phyloP scores from a whole-genome alignment of 2,329 filamentous ascomycete species.

The Fusarium nurragi region DNA sequence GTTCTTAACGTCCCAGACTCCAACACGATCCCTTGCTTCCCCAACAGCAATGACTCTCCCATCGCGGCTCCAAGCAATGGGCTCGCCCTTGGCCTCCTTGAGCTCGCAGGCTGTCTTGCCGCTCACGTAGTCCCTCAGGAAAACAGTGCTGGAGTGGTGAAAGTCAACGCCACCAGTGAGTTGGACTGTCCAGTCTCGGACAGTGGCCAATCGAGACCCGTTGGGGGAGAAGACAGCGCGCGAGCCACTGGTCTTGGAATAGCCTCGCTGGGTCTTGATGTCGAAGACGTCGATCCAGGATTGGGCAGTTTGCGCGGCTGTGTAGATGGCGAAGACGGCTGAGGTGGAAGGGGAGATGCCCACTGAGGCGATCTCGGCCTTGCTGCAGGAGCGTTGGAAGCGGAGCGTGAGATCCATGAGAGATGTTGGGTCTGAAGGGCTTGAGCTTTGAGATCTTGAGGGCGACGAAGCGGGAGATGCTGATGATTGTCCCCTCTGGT shows the following conservation, averaged over 20 bases:
- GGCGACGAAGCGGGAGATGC: background rate
- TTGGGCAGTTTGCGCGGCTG: constrained; percentile 43
- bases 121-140: constrained; percentile 45
- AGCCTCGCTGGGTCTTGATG: constrained; percentile 38
- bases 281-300: constrained; percentile 53
- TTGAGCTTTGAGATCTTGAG: background rate
- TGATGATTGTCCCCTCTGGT: constrained; percentile 30
- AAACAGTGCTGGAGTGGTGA: constrained; percentile 45
- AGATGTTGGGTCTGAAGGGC: background rate
- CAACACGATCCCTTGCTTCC: constrained; percentile 44
- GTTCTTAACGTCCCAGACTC: constrained; percentile 48
- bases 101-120: constrained; percentile 48
- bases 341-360: constrained; percentile 44
- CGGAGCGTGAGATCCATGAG: constrained; percentile 41
- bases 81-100: constrained; percentile 44
- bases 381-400: constrained; percentile 44
- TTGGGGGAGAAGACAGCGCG: constrained; percentile 45
- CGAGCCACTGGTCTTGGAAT: constrained; percentile 47
- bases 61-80: constrained; percentile 49
- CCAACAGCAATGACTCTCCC: constrained; percentile 46
- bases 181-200: constrained; percentile 47
- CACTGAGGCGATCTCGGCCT: constrained; percentile 47
- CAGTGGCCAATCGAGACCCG: constrained; percentile 42
- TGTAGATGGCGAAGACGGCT: constrained; percentile 47
- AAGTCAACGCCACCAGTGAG: constrained; percentile 45